Percentiles rank a stretch among this genome's conserved stretches.
These are phyloP conservation scores for Peribolospora kevripleyi DNA, from an alignment of 768 basidiomycete genomes.

Conservation along the genomic window DNA sequence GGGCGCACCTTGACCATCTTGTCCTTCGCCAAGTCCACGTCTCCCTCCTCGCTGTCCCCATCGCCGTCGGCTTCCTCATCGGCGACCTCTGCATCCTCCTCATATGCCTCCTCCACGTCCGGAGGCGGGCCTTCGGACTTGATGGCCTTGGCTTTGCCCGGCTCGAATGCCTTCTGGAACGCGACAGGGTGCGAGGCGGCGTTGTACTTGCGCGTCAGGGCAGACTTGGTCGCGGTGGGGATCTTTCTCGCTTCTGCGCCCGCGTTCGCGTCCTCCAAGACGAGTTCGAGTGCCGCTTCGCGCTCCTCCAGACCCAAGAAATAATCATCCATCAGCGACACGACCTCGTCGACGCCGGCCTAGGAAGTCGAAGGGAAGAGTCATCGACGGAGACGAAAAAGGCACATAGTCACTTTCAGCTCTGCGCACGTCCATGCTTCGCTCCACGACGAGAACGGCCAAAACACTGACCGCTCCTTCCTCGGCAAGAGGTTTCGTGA, in stretches of 20 bases:
- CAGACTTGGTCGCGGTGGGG: conserved; percentile 47
- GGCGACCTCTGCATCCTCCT: conserved; percentile 27
- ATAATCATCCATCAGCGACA: conserved; percentile 78
- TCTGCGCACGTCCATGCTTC: neutral
- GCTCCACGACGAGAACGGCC: neutral
- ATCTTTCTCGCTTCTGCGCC: conserved; percentile 68
- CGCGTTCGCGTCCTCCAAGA: conserved; percentile 44
- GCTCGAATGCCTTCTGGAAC: conserved; percentile 61
- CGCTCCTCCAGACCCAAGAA: conserved; percentile 83
- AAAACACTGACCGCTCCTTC: conserved; percentile 39
- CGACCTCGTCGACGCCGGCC: conserved; percentile 59
- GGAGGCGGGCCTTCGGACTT: conserved; percentile 46
- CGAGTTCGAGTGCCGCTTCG: conserved; percentile 86
- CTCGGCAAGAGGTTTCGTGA: conserved; percentile 55
- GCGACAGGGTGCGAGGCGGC: conserved; percentile 70
- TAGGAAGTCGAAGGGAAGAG: conserved; percentile 15
- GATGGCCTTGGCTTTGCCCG: conserved; percentile 48
- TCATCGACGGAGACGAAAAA: neutral
- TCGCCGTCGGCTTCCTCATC: conserved; percentile 6
- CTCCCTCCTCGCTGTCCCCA: neutral
- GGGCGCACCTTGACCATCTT: conserved; percentile 1
- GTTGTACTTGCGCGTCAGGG: conserved; percentile 84
- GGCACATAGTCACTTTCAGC: neutral
- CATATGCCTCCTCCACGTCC: conserved; percentile 78
- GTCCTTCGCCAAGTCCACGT: conserved; percentile 3